phyloP scores from a whole-genome alignment of 352 stramenopile species.

The Globisporangium uncinulatum region DNA sequence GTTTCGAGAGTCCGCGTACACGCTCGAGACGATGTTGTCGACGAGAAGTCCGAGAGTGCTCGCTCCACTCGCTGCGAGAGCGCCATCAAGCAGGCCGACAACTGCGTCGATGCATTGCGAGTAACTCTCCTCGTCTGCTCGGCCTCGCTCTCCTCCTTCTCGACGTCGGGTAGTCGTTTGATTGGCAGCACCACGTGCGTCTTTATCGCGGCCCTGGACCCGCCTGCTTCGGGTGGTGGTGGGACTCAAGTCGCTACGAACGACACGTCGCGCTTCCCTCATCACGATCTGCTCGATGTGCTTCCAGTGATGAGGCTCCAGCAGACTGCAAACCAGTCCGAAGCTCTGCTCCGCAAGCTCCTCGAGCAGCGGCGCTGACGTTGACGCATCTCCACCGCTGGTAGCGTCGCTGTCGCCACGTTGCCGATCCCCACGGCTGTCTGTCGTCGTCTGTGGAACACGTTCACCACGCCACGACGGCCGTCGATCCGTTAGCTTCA shows the following conservation, averaged over 20 bases:
- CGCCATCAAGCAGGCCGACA: slow-evolving; percentile 1
- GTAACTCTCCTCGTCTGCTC: background rate
- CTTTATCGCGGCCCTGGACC: background rate
- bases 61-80: background rate
- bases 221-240: no score
- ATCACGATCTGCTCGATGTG: background rate
- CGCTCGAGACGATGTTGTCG: slow-evolving; percentile 10
- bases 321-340: background rate
- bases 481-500: no score
- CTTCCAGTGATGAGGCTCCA: background rate
- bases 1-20: slow-evolving; percentile 3
- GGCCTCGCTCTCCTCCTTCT: background rate
- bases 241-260: no score
- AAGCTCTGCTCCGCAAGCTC: background rate
- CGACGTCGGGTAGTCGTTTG: background rate
- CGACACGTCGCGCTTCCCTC: no score
- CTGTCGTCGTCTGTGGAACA: background rate
- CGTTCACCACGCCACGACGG: no score
- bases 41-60: slow-evolving; percentile 6
- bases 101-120: slow-evolving; percentile 3
- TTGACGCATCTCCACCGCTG: background rate
- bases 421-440: no score
- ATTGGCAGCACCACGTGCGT: no score
- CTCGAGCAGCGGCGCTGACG: background rate
- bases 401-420: background rate